Evolutionary conservation across 2,329 filamentous ascomycete genomes (phyloP), one percentile per base, ranked within the genome.

Genomic region (Tolypocladium capitatum): DNA sequence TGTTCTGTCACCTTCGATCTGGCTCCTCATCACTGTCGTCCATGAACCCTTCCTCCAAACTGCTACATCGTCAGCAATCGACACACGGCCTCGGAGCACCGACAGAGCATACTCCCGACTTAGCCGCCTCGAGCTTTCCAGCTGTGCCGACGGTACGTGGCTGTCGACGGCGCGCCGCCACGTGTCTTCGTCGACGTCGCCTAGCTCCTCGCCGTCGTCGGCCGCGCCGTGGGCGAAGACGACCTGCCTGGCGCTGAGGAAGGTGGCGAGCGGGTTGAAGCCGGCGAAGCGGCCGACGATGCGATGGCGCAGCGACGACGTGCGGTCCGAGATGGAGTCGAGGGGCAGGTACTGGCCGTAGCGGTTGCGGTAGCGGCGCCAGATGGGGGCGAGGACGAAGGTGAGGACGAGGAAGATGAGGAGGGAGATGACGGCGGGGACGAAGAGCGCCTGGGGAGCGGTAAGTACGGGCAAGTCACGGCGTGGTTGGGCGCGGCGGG

Each of bases 311-410:
- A 81, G 55, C 51, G 78, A 68, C 8, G 68, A 66, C 6, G 75
- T 81, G 45, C 74, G 74, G 45, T 70, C 75, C 21, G 77, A 76
- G 51, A 84, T 77, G 31, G 73, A 69, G 51, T 84, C 75, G 53
- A 88, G 66, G 1, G 84, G 84, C 2, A 88, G 76, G 60, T 89
- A 89, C 51, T 86, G 81, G 59, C 79, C 76, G 63, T 88, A 88
- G 51, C 83, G 79, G 55, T 74, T 75, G 53, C 78, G 80, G 63
- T 86, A 85, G 48, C 74, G 76, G 43, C 78, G 81, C 76, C 84
- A 85, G 50, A 84, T 60, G 2, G 85, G 85, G 27, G 86, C 60
- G 51, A 86, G 58, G 56, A 81, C 66, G 62, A 80, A 85, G 48
- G 78, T 81, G 48, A 81, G 66, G 49, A 80, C 49, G 56, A 88